Base-by-base conservation (phyloP, 306 rosid species). In the Castanea mollissima region DNA sequence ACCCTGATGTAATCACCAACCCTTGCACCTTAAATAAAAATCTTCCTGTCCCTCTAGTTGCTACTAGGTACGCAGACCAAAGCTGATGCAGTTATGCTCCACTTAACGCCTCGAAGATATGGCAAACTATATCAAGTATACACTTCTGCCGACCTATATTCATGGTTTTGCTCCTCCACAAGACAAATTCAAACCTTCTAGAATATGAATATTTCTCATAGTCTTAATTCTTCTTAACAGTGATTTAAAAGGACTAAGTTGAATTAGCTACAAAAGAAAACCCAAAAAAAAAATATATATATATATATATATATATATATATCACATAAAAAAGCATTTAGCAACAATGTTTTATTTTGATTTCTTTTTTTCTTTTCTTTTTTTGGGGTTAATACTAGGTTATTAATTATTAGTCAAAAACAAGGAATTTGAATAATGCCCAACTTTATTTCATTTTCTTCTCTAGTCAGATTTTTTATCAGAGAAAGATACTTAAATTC, bases 31-130 rank as follows among this genome's bases (percentile, higher is more conserved):
- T 32, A 11, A 29, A 64, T 11, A 19, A 38, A 68, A 31, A 41
- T 41, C 11, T 41, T 41, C 46, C 38, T 6, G 25, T 68, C 64
- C 71, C 11, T 81, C 57, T 21, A 19, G 34, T 32, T 35, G 72
- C 55, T 15, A 51, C 82, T 72, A 69, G 34, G 57, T 54, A 55
- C 67, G 67, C 72, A 74, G 71, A 86, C 32, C 31, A 49, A 51
- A 32, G 35, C 73, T 12, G 13, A 71, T 9, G 27, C 8, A 0
- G 12, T 57, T 57, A 25, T 64, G n/a, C 55, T 74, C 2, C 38
- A 15, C 21, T 34, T 13, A 14, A 15, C 20, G 25, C 41, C 15
- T 63, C 14, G 4, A 63, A 27, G 62, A 70, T 64, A 41, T 27
- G 60, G 44, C 78, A 74, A 71, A 79, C 15, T 62, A 31, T 46